These are phyloP conservation scores for Nakaseomyces uthaithaninus DNA, from an alignment of 1,139 yeast genomes.

Conservation along the genomic window DNA sequence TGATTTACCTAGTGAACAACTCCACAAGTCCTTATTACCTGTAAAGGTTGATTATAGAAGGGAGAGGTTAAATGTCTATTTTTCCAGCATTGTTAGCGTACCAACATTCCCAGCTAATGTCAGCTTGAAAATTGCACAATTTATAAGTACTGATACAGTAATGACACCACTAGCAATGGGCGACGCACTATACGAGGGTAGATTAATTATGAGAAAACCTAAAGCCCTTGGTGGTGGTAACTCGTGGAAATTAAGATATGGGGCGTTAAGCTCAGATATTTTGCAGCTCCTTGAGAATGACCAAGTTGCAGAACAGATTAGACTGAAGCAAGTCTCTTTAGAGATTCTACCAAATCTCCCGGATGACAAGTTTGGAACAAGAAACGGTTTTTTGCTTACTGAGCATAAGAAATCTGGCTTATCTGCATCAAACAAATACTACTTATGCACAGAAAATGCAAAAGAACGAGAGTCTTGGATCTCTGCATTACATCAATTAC, in stretches of 20 bases:
- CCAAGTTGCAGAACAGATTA: conserved; percentile 47
- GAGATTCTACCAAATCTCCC: conserved; percentile 57
- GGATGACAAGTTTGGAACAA: conserved; percentile 63
- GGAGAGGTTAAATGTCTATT: conserved; percentile 49
- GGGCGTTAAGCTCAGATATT: conserved; percentile 57
- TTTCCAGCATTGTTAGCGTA: conserved; percentile 49
- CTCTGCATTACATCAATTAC: conserved; percentile 45
- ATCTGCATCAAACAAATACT: conserved; percentile 53
- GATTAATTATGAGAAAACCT: conserved; percentile 50
- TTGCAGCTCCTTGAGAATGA: conserved; percentile 58
- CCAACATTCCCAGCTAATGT: conserved; percentile 53
- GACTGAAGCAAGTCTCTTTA: conserved; percentile 51
- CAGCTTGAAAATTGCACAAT: conserved; percentile 50
- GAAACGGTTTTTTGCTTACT: conserved; percentile 68
- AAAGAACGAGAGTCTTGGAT: conserved; percentile 78
- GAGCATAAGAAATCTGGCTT: conserved; percentile 55
- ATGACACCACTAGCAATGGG: conserved; percentile 51
- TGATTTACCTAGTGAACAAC: conserved; percentile 48
- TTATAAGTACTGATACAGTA: conserved; percentile 60
- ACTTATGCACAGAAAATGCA: conserved; percentile 77
- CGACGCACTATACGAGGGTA: conserved; percentile 59
- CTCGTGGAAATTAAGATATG: conserved; percentile 67
- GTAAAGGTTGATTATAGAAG: conserved; percentile 56
- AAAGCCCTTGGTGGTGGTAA: conserved; percentile 45
- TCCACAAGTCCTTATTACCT: conserved; percentile 55